Conservation (phyloP, 2,329 filamentous ascomycete genomes). For the Trichoderma harzianum region DNA sequence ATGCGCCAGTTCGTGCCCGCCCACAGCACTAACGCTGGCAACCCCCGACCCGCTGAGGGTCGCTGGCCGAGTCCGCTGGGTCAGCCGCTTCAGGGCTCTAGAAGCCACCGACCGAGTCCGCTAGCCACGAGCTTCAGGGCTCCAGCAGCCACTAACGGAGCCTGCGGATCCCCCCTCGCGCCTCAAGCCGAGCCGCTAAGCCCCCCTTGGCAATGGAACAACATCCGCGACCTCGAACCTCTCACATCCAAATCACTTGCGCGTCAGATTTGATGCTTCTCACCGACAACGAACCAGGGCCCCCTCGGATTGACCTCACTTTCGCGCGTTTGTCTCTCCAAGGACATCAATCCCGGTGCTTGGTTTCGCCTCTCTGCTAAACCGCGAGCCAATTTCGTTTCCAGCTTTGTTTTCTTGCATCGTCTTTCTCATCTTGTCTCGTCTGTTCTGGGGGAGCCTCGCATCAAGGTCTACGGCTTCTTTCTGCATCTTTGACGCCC, state of each 20-base stretch:
- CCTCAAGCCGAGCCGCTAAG: background rate
- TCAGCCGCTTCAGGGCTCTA: slow-evolving; percentile 1
- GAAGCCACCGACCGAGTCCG: background rate
- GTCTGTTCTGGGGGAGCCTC: background rate
- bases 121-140: background rate
- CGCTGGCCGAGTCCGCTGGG: slow-evolving; percentile 12
- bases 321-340: background rate
- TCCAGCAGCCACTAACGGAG: background rate
- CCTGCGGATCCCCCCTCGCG: background rate
- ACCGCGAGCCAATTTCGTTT: background rate
- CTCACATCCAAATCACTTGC: slow-evolving; percentile 1
- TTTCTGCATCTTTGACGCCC: background rate
- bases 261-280: slow-evolving; percentile 14
- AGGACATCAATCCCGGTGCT: background rate
- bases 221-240: slow-evolving; percentile 9
- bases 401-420: background rate
- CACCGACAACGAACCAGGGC: slow-evolving; percentile 17
- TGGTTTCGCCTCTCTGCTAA: background rate
- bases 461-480: background rate
- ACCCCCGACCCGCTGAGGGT: slow-evolving; percentile 13
- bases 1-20: slow-evolving; percentile 6
- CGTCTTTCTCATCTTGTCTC: background rate
- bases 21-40: background rate
- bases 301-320: background rate
- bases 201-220: background rate